Evolutionary conservation across 306 rosid genomes (phyloP), one percentile per base, ranked within the genome.

Genomic region (Vigna trinervia): DNA sequence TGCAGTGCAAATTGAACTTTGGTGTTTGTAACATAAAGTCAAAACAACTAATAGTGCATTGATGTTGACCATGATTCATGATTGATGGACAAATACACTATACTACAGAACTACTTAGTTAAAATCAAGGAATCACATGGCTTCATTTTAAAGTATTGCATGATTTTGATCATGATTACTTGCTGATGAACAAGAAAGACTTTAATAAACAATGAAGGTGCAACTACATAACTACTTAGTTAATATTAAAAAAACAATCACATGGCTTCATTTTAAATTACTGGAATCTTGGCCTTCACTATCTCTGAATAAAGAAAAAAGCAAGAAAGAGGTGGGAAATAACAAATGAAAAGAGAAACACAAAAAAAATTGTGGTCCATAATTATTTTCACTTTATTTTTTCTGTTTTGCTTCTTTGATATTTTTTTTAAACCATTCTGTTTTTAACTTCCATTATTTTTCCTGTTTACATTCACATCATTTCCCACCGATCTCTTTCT

Each of bases 201-300:
- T 9, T 41, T 8, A 8, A 41, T 41, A 39, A 71, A 60, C 56
- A 69, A 58, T 58, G 38, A 7, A 62, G 54, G n/a, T 19, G 67
- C 51, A 43, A 19, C 73, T 22, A 56, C 61, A 56, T 13, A 28
- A 12, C 39, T 48, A 60, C n/a, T 17, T 34, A 17, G 61, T 22
- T 76, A 60, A 71, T 28, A 57, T 65, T 17, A 17, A 9, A 41
- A 41, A 41, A 9, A 9, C 17, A 78, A 57, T 58, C 73, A 83
- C 76, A 83, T 71, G 58, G 39, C 71, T 45, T 64, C 75, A 71
- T 77, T 71, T 82, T 46, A 46, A 56, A 56, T 46, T 23, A 5
- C 36, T 54, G 28, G 34, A 54, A 36, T 30, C 19, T 54, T 62
- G 45, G 10, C 19, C 19, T n/a, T 54, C 20, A 50, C 39, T 34